Conservation (phyloP, 192 early-diverging fungal genomes). For the Jimgerdemannia flammicorona region DNA sequence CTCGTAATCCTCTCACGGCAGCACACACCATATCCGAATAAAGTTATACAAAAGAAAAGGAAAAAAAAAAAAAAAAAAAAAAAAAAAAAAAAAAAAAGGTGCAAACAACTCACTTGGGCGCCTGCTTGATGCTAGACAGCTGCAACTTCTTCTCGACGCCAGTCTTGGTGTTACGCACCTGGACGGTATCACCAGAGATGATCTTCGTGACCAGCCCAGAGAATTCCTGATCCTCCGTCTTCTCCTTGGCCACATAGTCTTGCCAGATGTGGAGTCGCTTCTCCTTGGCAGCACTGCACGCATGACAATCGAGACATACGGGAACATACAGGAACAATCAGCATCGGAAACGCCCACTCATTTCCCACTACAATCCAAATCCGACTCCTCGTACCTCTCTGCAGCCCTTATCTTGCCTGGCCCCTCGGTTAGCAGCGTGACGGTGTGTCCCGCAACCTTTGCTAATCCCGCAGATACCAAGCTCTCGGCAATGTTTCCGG, state of each 20-base stretch:
- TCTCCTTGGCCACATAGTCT: constrained; percentile 50
- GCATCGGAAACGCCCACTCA: neutral
- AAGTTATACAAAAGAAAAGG: too few relatives aligned
- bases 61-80: too few relatives aligned
- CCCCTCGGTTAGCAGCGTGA: constrained; percentile 71
- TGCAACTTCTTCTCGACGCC: constrained; percentile 35
- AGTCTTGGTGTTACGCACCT: constrained; percentile 34
- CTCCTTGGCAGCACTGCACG: constrained; percentile 58
- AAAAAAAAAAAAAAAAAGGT: neutral
- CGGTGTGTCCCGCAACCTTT: constrained; percentile 84
- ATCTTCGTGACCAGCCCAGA: constrained; percentile 48
- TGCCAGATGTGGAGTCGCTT: constrained; percentile 87
- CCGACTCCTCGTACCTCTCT: constrained; percentile 50
- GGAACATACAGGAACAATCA: neutral
- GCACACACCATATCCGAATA: too few relatives aligned
- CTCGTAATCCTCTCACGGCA: too few relatives aligned
- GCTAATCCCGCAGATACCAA: constrained; percentile 80
- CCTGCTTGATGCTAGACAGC: constrained; percentile 37
- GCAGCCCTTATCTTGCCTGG: constrained; percentile 69
- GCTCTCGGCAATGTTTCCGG: constrained; percentile 90
- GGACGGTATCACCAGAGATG: constrained; percentile 53
- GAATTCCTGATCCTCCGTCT: constrained; percentile 46
- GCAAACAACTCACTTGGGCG: constrained; percentile 5
- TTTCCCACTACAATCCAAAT: neutral
- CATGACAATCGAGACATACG: neutral